Conservation (phyloP, 768 basidiomycete species). For the Podaxis pistillaris region DNA sequence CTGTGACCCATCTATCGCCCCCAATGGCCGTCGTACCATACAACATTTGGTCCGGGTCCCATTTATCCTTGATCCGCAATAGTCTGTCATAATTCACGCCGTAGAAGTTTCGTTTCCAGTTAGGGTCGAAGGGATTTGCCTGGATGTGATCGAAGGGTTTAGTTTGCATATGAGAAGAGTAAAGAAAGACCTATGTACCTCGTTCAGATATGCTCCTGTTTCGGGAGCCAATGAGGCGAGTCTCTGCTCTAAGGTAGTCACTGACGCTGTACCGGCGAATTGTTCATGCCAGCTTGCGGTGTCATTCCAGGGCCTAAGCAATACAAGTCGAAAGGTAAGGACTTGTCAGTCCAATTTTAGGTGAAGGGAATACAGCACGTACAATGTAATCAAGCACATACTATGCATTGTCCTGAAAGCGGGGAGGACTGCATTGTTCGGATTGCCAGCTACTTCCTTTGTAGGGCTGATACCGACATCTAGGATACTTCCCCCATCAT, state of each 20-base stretch:
- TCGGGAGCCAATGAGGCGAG: slow-evolving; percentile 15
- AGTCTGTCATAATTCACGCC: slow-evolving; percentile 18
- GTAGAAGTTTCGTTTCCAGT: slow-evolving; percentile 19
- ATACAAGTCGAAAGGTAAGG: not conserved
- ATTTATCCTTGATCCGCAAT: slow-evolving; percentile 16
- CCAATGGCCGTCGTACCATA: slow-evolving; percentile 20
- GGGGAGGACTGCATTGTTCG: slow-evolving; percentile 19
- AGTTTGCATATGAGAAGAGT: too few species aligned
- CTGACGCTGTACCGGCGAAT: slow-evolving; percentile 1
- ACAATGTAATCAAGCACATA: slow-evolving; percentile 14
- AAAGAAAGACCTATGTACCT: slow-evolving; percentile 7
- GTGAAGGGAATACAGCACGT: not conserved
- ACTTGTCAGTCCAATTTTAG: not conserved
- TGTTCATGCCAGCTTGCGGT: slow-evolving; percentile 17
- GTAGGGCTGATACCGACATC: slow-evolving; percentile 20
- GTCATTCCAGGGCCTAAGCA: slow-evolving; percentile 14
- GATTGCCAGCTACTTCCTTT: slow-evolving; percentile 9
- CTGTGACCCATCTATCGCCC: slow-evolving; percentile 15
- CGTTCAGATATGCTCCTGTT: slow-evolving; percentile 20
- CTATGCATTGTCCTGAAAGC: slow-evolving; percentile 18
- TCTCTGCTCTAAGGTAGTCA: slow-evolving; percentile 11
- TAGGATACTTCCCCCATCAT: slow-evolving; percentile 14
- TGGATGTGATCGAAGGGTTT: not conserved
- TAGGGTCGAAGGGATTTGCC: slow-evolving; percentile 19
- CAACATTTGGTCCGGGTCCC: slow-evolving; percentile 17